Base-by-base conservation (phyloP, 495 filamentous ascomycete species). In the Letharia lupina region DNA sequence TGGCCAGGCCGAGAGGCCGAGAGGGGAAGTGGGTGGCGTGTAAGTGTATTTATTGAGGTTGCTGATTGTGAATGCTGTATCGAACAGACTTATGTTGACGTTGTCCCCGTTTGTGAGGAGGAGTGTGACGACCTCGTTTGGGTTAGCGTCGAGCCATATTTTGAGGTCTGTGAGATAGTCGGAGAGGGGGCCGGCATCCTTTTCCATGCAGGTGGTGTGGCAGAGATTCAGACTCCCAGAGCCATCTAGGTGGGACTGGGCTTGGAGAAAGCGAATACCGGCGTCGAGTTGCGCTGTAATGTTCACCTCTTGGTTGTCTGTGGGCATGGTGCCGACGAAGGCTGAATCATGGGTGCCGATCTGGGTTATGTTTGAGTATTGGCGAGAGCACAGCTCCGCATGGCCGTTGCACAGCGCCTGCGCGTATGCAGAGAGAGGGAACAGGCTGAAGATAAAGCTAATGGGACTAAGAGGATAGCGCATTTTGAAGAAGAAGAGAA, bases 271-370 rank as follows among this genome's bases (percentile, higher is more conserved):
- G 13, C 89, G 84, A 65, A 91, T 80, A 13, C 89, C 89, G 33
- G 86, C 82, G 39, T 85, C 80, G 8, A 91, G 80, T 47, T 89
- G 86, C 0, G 78, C 76, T 28, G 83, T 84, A 40, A 86, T 80
- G 70, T 85, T 81, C 74, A 83, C 81, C 71, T 81, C 86, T 70
- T 91, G 88, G 69, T 90, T 89, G 6, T 87, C 85, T 28, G 82
- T 77, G 13, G 83, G 74, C n/a, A 83, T 78, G 62, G 81, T 78
- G 40, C 80, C 80, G 45, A 90, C 81, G 71, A 90, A 91, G 63
- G 88, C 72, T 40, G 81, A 82, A 72, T 90, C 83, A 73, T 91
- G 89, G 39, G 87, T 82, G 28, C 87, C 89, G 70, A 90, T 79
- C 68, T 87, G 81, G 3, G 87, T 87, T 66, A 91, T 77, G 63